Conservation (phyloP, 768 basidiomycete genomes). For the Suillus occidentalis region DNA sequence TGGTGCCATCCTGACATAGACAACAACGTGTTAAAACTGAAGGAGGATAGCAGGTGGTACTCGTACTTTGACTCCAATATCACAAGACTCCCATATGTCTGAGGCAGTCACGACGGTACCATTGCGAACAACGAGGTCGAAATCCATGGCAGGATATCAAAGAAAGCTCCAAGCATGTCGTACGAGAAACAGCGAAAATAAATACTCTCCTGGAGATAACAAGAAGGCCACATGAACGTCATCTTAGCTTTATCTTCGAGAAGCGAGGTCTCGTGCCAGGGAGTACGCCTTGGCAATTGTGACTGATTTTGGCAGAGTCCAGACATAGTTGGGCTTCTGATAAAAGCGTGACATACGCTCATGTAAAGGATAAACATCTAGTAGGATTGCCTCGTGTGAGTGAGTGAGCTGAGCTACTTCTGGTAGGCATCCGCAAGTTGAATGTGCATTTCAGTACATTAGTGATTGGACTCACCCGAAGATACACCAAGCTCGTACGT, state of each 20-base stretch:
- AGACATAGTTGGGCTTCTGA: neutral
- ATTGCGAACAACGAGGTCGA: constrained; percentile 16
- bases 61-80: constrained; percentile 31
- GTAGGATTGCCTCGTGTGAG: neutral
- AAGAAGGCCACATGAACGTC: constrained; percentile 1
- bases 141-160: constrained; percentile 10
- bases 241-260: neutral
- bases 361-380: neutral
- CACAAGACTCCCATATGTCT: constrained; percentile 17
- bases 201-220: constrained; percentile 5
- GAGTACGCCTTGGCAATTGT: neutral
- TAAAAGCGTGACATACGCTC: neutral
- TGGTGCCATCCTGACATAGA: constrained; percentile 26
- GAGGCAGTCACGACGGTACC: constrained; percentile 20
- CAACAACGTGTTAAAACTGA: neutral
- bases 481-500: neutral
- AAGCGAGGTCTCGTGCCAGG: constrained; percentile 6
- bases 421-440: neutral
- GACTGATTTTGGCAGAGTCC: neutral
- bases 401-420: neutral
- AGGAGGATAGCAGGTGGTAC: neutral
- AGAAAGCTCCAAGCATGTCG: neutral
- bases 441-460: neutral
- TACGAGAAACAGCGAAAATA: neutral
- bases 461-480: neutral